Conservation (phyloP, 1,139 yeast genomes). For the Yamadazyma dushanensis region DNA sequence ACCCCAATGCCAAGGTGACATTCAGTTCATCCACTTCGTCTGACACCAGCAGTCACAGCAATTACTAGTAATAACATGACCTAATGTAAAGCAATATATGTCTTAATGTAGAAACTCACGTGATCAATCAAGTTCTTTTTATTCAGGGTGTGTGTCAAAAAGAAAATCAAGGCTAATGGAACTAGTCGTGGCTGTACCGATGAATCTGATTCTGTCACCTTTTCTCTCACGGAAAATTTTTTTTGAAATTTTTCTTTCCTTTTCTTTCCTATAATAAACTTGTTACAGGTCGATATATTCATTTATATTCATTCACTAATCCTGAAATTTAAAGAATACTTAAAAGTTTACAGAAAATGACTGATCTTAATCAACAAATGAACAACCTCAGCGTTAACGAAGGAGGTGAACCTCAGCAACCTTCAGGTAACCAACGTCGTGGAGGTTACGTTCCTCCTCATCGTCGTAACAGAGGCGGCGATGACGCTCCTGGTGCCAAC, state of each 20-base stretch:
- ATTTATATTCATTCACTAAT: slow-evolving; percentile 11
- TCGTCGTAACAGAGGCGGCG: slow-evolving; percentile 41
- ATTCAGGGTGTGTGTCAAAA: too few relatives aligned
- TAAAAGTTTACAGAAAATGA: slow-evolving; percentile 23
- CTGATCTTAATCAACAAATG: slow-evolving; percentile 46
- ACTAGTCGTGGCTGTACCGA: slow-evolving; percentile 3
- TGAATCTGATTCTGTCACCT: slow-evolving; percentile 1
- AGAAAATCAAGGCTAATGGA: too few relatives aligned
- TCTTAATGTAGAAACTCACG: not conserved
- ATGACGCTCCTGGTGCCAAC: slow-evolving; percentile 4
- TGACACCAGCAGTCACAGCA: too few relatives aligned
- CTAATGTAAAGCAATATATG: not conserved
- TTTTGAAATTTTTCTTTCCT: slow-evolving; percentile 3
- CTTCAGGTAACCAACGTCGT: slow-evolving; percentile 16
- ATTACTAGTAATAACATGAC: not conserved
- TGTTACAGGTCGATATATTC: slow-evolving; percentile 11
- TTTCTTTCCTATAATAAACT: slow-evolving; percentile 2
- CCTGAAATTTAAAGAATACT: not conserved
- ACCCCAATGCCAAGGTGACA: slow-evolving; percentile 38
- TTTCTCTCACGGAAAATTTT: slow-evolving; percentile 9
- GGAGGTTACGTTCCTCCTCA: slow-evolving; percentile 70
- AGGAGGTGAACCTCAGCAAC: slow-evolving; percentile 5
- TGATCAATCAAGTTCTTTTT: not conserved
- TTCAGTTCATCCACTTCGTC: slow-evolving; percentile 10
- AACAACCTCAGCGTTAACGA: slow-evolving; percentile 43